Conservation (phyloP, 345 rosid genomes). For the Brassica juncea region DNA sequence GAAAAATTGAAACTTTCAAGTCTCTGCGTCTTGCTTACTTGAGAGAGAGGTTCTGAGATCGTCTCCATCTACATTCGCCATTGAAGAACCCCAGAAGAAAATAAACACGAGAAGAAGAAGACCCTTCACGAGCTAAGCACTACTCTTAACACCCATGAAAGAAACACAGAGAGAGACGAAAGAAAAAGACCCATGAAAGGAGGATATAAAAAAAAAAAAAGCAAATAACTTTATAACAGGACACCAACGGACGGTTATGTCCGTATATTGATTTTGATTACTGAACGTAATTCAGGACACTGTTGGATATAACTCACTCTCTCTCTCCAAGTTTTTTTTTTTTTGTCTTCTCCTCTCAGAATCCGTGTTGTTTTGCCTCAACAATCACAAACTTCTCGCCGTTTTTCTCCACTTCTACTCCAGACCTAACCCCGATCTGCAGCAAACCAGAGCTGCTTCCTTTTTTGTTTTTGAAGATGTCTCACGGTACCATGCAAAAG, state of each 20-base stretch:
- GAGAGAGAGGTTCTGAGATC: constrained; percentile 41
- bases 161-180: constrained; percentile 41
- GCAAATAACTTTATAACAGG: constrained; percentile 5
- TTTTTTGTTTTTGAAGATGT: constrained; percentile 34
- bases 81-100: constrained; percentile 31
- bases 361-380: constrained; percentile 32
- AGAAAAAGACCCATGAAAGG: constrained; percentile 51
- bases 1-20: not conserved
- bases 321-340: not conserved
- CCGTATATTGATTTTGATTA: constrained; percentile 37
- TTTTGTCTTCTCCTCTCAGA: constrained; percentile 37
- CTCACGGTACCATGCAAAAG: constrained; percentile 38
- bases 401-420: constrained; percentile 16
- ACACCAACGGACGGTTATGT: constrained; percentile 37
- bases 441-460: constrained; percentile 36
- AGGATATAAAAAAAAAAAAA: constrained; percentile 12
- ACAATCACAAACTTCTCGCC: constrained; percentile 35
- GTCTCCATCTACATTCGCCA: constrained; percentile 51
- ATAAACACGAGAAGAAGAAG: constrained; percentile 1
- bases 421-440: constrained; percentile 30
- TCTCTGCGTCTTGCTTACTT: constrained; percentile 41
- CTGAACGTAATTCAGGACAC: constrained; percentile 35
- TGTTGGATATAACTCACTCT: constrained; percentile 13
- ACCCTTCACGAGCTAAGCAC: constrained; percentile 36
- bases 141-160: constrained; percentile 47